These are phyloP conservation scores for Pseudopediastrum boryanum DNA, from an alignment of 139 green algal species.

Conservation along the genomic window DNA sequence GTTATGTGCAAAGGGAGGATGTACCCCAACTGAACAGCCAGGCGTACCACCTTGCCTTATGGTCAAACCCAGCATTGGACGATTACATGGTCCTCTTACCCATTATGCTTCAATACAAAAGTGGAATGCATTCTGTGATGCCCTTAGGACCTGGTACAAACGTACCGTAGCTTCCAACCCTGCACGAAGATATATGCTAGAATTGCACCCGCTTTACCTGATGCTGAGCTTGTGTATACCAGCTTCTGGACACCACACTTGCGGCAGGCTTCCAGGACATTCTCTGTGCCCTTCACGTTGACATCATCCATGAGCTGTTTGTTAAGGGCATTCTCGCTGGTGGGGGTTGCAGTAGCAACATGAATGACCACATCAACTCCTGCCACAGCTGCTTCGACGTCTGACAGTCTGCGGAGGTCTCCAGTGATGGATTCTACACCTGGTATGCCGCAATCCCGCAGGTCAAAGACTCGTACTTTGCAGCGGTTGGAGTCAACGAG, in stretches of 20 bases:
- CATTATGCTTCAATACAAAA: too few relatives aligned
- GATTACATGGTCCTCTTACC: too few relatives aligned
- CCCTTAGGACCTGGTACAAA: too few relatives aligned
- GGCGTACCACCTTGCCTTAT: too few relatives aligned
- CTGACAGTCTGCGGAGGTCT: constrained; percentile 55
- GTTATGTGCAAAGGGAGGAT: too few relatives aligned
- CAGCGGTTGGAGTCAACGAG: constrained; percentile 69
- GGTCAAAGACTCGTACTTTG: constrained; percentile 82
- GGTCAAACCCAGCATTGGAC: too few relatives aligned
- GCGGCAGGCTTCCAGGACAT: constrained; percentile 81
- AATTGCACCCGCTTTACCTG: too few relatives aligned
- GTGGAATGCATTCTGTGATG: too few relatives aligned
- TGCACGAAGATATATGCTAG: too few relatives aligned
- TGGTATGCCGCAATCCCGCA: constrained; percentile 50
- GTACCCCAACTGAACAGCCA: too few relatives aligned
- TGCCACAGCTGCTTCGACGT: constrained; percentile 45
- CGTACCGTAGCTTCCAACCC: too few relatives aligned
- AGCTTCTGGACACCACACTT: constrained; percentile 53
- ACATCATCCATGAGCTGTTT: constrained; percentile 83
- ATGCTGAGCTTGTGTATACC: constrained; percentile 83
- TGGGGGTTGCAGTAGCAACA: constrained; percentile 81
- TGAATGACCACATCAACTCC: constrained; percentile 88
- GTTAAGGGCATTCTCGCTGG: constrained; percentile 73
- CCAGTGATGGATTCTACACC: constrained; percentile 48
- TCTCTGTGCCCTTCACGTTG: constrained; percentile 83